Conservation (phyloP, 176 grass and related monocot species). For the Carex myosuroides region DNA sequence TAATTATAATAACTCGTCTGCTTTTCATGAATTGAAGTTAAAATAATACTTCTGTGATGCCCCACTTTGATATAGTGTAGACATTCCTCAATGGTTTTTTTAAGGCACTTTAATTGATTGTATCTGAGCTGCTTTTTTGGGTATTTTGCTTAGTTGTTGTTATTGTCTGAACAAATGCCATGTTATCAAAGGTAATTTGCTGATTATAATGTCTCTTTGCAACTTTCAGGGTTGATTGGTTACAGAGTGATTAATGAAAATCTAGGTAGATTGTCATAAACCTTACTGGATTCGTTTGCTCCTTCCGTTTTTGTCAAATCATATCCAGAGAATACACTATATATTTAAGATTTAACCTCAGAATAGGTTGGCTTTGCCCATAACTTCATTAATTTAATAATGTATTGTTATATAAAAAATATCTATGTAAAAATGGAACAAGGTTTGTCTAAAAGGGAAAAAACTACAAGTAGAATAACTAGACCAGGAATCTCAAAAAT, state of each 20-base stretch:
- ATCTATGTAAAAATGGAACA: background rate
- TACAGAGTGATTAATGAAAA: background rate
- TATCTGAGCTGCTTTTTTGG: background rate
- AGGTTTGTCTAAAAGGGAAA: background rate
- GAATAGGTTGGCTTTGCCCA: background rate
- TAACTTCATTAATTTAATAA: background rate
- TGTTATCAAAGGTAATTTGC: background rate
- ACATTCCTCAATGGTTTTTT: background rate
- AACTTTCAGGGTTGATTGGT: background rate
- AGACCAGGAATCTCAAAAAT: background rate
- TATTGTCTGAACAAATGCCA: background rate
- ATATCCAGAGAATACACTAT: background rate
- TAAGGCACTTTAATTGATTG: background rate
- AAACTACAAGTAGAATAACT: background rate
- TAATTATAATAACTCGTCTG: slow-evolving; percentile 2
- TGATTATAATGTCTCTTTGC: background rate
- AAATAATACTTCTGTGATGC: background rate
- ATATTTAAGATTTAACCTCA: background rate
- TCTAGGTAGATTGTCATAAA: background rate
- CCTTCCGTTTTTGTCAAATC: background rate
- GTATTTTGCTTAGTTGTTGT: background rate
- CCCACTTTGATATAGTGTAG: background rate
- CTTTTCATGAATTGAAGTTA: background rate
- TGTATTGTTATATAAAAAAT: background rate
- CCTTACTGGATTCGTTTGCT: background rate